phyloP scores from a whole-genome alignment of 208 protist species.

The Trypanosoma vivax region DNA sequence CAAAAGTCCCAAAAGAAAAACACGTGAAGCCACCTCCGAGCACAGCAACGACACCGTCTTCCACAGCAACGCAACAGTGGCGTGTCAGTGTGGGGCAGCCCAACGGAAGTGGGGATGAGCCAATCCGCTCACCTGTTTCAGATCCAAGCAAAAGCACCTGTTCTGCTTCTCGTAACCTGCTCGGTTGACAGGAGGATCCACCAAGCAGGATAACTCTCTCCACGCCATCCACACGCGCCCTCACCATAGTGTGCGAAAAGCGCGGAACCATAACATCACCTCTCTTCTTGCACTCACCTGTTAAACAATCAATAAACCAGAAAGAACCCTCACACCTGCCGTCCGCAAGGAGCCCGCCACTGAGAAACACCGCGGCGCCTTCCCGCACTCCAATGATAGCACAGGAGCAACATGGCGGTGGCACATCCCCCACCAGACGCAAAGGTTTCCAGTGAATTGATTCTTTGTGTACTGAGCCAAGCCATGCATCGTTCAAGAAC shows the following conservation, averaged over 20 bases:
- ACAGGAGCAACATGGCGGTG: constrained; percentile 42
- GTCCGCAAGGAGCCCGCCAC: constrained; percentile 18
- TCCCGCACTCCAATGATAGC: constrained; percentile 15
- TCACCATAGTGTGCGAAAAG: constrained; percentile 63
- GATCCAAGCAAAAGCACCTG: constrained; percentile 18
- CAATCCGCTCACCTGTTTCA: constrained; percentile 2
- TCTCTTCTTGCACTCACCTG: constrained; percentile 7
- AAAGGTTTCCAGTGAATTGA: constrained; percentile 27
- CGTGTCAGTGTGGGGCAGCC: constrained; percentile 57
- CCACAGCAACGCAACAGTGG: constrained; percentile 49
- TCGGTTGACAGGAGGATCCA: constrained; percentile 33
- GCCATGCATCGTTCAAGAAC: constrained; percentile 35
- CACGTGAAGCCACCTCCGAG: constrained; percentile 82
- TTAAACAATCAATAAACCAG: constrained; percentile 20
- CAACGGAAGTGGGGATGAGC: constrained; percentile 19
- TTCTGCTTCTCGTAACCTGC: constrained; percentile 15
- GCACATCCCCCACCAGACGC: constrained; percentile 7
- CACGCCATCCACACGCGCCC: constrained; percentile 23
- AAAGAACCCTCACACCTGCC: constrained; percentile 8
- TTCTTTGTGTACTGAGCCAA: constrained; percentile 11
- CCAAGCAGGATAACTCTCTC: constrained; percentile 52
- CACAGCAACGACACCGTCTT: constrained; percentile 49
- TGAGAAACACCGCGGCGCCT: constrained; percentile 12
- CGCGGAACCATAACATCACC: constrained; percentile 19
- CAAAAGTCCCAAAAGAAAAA: constrained; percentile 87